A percentile compares a stretch with the other conserved stretches of the same genome.
Conservation (phyloP, 2,329 filamentous ascomycete species). For the Shiraia bambusicola region DNA sequence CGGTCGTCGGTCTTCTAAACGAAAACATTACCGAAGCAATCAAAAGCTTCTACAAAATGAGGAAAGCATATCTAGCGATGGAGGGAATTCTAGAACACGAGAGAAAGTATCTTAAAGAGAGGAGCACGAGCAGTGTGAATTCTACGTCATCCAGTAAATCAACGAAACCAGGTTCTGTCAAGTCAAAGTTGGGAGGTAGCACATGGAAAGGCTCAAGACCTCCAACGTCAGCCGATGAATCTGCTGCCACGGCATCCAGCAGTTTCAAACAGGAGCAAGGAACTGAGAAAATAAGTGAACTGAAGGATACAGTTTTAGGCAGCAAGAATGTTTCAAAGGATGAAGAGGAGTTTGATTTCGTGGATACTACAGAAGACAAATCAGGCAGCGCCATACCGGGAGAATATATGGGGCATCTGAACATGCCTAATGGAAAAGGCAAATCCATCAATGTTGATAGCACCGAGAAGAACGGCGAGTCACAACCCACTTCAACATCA, state of each 20-base stretch:
- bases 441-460: constrained; percentile 28
- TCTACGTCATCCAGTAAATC: constrained; percentile 21
- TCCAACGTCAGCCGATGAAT: constrained; percentile 13
- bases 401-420: constrained; percentile 51
- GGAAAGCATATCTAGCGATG: constrained; percentile 83
- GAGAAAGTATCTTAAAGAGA: constrained; percentile 55
- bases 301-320: constrained; percentile 6
- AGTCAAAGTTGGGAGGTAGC: constrained; percentile 13
- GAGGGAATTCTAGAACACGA: constrained; percentile 78
- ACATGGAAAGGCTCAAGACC: constrained; percentile 12
- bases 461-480: constrained; percentile 19
- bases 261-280: constrained; percentile 17
- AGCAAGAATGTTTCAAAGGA: constrained; percentile 21
- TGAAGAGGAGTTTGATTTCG: constrained; percentile 53
- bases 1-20: constrained; percentile 84
- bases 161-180: constrained; percentile 26
- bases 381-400: constrained; percentile 50
- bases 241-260: constrained; percentile 17
- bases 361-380: constrained; percentile 57
- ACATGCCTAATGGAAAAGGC: constrained; percentile 25
- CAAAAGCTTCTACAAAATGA: constrained; percentile 87
- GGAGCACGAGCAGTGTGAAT: constrained; percentile 37
- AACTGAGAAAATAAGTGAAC: not conserved
- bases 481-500: constrained; percentile 29
- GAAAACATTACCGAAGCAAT: constrained; percentile 91